Evolutionary conservation across 345 rosid species (phyloP), one percentile per base, ranked within the genome.

Genomic region (Salix viminalis): DNA sequence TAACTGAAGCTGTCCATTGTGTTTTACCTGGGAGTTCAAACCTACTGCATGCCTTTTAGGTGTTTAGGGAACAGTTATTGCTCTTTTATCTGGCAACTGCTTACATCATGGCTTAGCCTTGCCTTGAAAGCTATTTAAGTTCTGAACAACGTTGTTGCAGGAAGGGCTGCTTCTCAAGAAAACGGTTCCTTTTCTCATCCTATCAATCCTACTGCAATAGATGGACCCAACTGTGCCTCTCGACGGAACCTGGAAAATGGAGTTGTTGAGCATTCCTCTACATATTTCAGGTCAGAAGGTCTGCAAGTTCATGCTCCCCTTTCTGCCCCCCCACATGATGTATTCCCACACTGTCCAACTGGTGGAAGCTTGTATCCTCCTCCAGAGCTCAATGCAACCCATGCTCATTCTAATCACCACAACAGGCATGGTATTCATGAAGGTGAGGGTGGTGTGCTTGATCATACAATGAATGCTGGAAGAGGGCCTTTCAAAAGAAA

Each of bases 401-500:
- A 69, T 66, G 54, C 26, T 60, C 52, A 61, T 61, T 76, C 83
- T 39, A 69, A 26, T 67, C 46, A 15, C 32, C 52, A 67, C 66
- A 66, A 73, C 32, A 58, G 79, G 58, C 56, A 48, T 24, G 34
- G 24, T 58, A 62, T 70, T 19, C 70, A 69, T 65, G 77, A 76
- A 56, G 61, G 69, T 78, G 75, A 75, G 54, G 81, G 76, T 65
- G 75, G 76, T 65, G 48, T 41, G 1, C 50, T 69, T 39, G 80
- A 76, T 78, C 70, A 64, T 70, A 11, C 74, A 32, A 15, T 67
- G 54, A 77, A 41, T 19, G 28, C 50, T 24, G 67, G 70, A 70
- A 78, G 84, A 78, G 83, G 79, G 36, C 74, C 67, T 10, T 23
- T 42, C 26, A 84, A 84, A 73, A 79, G 83, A 67, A 81, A 76